phyloP scores from a whole-genome alignment of 2,329 filamentous ascomycete genomes.

The Aspergillus carbonarius region DNA sequence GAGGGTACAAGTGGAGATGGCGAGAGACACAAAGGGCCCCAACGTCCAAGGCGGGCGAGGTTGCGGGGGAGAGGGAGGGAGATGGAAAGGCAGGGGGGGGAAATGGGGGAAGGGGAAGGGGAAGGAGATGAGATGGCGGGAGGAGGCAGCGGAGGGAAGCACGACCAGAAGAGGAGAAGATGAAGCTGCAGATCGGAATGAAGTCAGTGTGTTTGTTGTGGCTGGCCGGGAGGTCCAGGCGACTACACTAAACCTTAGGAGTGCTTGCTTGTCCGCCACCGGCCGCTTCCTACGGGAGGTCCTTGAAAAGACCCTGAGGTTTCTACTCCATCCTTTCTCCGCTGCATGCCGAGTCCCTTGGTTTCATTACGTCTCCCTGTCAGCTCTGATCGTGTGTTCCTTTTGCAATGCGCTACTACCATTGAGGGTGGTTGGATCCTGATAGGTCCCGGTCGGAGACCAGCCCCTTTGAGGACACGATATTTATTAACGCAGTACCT shows the following conservation, averaged over 20 bases:
- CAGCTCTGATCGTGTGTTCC: background rate
- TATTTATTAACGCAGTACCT: background rate
- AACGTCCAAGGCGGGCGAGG: constrained; percentile 6
- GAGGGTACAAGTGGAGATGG: constrained; percentile 5
- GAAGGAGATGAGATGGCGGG: background rate
- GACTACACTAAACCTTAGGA: background rate
- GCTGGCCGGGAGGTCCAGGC: constrained; percentile 10
- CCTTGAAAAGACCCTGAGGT: background rate
- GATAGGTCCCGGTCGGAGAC: background rate
- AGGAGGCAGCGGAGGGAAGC: constrained; percentile 11
- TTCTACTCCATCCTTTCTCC: background rate
- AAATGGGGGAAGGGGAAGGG: constrained; percentile 7
- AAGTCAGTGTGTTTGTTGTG: constrained; percentile 12
- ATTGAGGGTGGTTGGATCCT: background rate
- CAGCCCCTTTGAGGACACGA: background rate
- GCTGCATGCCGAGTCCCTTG: background rate
- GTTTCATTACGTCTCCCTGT: background rate
- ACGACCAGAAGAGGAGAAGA: constrained; percentile 11
- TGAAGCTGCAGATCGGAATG: constrained; percentile 13
- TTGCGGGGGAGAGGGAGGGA: background rate
- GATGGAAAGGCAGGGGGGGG: constrained; percentile 11
- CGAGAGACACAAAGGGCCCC: background rate
- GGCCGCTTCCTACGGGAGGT: background rate
- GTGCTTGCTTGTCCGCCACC: background rate
- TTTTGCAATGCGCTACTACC: background rate